Conservation (phyloP, 257 asterid genomes). For the Solanum bulbocastanum region DNA sequence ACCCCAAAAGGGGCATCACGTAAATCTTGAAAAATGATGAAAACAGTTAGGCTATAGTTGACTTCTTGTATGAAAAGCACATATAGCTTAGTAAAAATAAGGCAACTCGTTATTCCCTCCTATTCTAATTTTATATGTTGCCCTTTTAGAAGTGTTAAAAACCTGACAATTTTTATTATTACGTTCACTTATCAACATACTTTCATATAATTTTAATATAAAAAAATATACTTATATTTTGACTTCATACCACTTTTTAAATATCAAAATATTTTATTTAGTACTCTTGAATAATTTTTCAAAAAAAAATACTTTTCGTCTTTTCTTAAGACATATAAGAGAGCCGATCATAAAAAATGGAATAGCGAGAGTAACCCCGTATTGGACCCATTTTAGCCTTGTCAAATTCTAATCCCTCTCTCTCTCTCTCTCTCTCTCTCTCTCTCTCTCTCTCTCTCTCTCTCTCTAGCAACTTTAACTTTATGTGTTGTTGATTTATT, state of each 20-base stretch:
- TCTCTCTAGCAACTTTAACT: too few species aligned
- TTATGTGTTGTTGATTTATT: too few species aligned
- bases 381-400: too few species aligned
- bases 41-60: neutral
- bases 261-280: too few species aligned
- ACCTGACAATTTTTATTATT: neutral
- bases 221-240: too few species aligned
- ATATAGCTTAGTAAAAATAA: too few species aligned
- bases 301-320: too few species aligned
- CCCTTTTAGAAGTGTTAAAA: neutral
- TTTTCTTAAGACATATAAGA: neutral
- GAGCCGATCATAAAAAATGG: too few species aligned
- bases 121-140: neutral
- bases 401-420: too few species aligned
- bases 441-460: too few species aligned
- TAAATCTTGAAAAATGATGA: neutral
- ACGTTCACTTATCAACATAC: neutral
- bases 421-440: too few species aligned
- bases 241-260: neutral
- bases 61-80: neutral
- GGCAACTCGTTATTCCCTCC: neutral
- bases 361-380: too few species aligned
- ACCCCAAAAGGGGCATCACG: neutral
- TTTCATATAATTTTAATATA: neutral
- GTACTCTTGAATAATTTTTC: neutral